Evolutionary conservation across 768 basidiomycete species (phyloP).

Genomic region (Cystofilobasidium macerans): DNA sequence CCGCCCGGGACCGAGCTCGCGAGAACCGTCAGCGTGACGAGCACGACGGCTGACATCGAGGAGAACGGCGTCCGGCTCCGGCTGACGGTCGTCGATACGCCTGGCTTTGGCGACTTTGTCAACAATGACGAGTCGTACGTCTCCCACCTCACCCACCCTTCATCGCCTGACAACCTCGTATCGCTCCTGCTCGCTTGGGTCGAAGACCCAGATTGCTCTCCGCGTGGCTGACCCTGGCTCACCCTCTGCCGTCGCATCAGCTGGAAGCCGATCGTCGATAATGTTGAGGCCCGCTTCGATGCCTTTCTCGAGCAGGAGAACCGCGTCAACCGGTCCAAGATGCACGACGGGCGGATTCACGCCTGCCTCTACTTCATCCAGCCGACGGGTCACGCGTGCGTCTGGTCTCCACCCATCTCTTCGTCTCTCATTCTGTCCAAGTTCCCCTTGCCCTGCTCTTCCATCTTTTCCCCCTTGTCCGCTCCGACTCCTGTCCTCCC

Average conservation of each 20-base stretch:
- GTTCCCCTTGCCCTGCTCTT: conserved; percentile 12
- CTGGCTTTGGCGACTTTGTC: conserved; percentile 98
- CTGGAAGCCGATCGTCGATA: conserved; percentile 97
- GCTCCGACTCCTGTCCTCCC: not conserved
- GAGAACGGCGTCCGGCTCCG: conserved; percentile 94
- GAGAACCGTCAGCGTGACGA: conserved; percentile 94
- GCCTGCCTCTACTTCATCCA: conserved; percentile 99
- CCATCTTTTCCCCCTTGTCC: not conserved
- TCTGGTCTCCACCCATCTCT: conserved; percentile 26
- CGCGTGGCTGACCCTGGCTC: too few species aligned
- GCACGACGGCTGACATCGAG: conserved; percentile 81
- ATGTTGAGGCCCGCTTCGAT: conserved; percentile 96
- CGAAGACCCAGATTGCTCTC: too few species aligned
- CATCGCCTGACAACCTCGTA: too few species aligned
- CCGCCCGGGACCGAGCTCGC: conserved; percentile 76
- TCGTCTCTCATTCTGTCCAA: not conserved
- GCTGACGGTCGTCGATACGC: conserved; percentile 97
- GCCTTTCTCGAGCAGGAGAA: conserved; percentile 98
- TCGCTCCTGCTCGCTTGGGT: too few species aligned
- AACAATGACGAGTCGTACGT: conserved; percentile 93
- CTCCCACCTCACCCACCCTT: not conserved
- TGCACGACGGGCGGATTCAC: conserved; percentile 93
- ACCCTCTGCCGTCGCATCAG: conserved; percentile 41
- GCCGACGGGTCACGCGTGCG: conserved; percentile 94
- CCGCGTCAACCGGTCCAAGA: conserved; percentile 85